Percentiles rank a stretch among this genome's conserved stretches.
Evolutionary conservation across 2,329 filamentous ascomycete species (phyloP).

Genomic region (Aureobasidium zeae): DNA sequence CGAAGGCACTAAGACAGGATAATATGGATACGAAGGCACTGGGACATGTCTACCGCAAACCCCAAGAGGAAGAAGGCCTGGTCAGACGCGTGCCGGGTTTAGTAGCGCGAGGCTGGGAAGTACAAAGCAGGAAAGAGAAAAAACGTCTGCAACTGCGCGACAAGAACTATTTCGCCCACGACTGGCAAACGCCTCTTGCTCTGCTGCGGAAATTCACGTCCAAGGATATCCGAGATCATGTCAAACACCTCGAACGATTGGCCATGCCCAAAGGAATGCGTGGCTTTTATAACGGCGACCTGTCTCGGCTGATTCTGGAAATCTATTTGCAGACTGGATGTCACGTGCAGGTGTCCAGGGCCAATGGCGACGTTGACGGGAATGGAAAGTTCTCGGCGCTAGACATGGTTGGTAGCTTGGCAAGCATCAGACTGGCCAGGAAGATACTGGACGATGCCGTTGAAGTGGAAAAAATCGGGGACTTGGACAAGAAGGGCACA

Average conservation of each 20-base stretch:
- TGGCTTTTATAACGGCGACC: constrained; percentile 11
- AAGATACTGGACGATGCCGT: constrained; percentile 1
- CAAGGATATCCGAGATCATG: constrained; percentile 1
- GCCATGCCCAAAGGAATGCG: constrained; percentile 13
- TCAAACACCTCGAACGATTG: constrained; percentile 9
- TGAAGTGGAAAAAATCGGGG: not conserved
- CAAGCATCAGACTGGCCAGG: not conserved
- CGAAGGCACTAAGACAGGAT: not conserved
- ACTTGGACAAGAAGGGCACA: not conserved
- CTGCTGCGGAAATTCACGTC: constrained; percentile 4
- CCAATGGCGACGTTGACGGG: not conserved
- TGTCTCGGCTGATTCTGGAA: constrained; percentile 5
- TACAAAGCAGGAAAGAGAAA: not conserved
- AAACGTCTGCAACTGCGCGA: not conserved
- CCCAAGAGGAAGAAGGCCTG: not conserved
- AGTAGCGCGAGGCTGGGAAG: not conserved
- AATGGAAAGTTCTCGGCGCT: not conserved
- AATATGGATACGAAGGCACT: no score
- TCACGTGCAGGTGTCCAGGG: constrained; percentile 7
- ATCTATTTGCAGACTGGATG: constrained; percentile 13
- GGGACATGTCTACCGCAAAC: no score
- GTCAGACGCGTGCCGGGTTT: not conserved
- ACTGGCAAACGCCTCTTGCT: constrained; percentile 10
- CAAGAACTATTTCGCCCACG: constrained; percentile 1
- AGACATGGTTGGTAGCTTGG: not conserved